These are phyloP conservation scores for Hippophae gyantsensis DNA, from an alignment of 306 rosid genomes.

Conservation along the genomic window DNA sequence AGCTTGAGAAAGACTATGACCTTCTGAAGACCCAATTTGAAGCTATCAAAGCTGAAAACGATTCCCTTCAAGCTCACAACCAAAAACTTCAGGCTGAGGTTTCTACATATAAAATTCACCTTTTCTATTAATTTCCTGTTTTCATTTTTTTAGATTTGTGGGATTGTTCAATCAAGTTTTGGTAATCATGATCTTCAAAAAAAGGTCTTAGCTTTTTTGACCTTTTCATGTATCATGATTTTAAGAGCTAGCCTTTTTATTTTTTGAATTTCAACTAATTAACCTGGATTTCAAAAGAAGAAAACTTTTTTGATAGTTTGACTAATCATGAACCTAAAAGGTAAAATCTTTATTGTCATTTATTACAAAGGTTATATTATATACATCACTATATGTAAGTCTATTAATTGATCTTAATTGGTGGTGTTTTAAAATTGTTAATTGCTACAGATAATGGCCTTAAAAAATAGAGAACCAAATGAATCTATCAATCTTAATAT, in stretches of 20 bases:
- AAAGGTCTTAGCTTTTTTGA: conserved; percentile 28
- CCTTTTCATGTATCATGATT: conserved; percentile 22
- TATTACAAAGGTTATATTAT: no score
- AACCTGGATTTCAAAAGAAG: no score
- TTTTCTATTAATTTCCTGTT: neutral
- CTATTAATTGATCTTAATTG: no score
- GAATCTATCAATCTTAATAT: conserved; percentile 82
- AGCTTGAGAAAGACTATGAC: conserved; percentile 85
- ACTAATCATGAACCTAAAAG: neutral
- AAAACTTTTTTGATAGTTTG: neutral
- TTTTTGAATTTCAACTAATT: conserved; percentile 17
- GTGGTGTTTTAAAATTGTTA: neutral
- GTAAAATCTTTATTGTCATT: no score
- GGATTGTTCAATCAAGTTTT: conserved; percentile 8
- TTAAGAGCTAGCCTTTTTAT: conserved; percentile 27
- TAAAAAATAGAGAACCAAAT: conserved; percentile 88
- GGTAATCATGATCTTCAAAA: conserved; percentile 20
- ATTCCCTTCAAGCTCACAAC: conserved; percentile 61
- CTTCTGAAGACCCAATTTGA: conserved; percentile 72
- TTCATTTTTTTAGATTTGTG: neutral
- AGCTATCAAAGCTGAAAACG: conserved; percentile 63
- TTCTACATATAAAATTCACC: conserved; percentile 1
- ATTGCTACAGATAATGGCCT: conserved; percentile 56
- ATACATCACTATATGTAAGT: no score
- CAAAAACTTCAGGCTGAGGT: conserved; percentile 89